Base-by-base conservation (phyloP, 768 basidiomycete species). In the Rhizopogon vesiculosus region DNA sequence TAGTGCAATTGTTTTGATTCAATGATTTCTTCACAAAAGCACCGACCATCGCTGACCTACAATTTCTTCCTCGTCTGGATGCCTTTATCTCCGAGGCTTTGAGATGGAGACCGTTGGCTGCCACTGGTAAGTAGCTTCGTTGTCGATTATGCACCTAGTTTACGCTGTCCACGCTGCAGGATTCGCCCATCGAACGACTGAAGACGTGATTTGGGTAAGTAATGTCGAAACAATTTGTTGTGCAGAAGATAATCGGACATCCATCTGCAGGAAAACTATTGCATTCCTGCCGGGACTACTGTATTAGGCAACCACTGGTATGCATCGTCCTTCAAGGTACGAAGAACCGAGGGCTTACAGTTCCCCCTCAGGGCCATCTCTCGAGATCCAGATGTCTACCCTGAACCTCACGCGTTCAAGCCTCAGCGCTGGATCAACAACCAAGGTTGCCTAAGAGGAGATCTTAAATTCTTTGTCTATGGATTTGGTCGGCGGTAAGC, bases 171-270 rank as follows among this genome's bases (percentile, higher is more conserved):
- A 33, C 15, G 15, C 44, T 29, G 3, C 12, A 63, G 84, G 84
- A 0, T 82, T 85, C 50, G 72, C 81, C 0, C 86, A 87, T 57
- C 77, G 77, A 46, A 78, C 84, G 0, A 86, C 79, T 1, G 78
- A 77, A 53, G 84, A 87, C 56, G 76, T 87, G 41, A 64, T 81
- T 25, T 87, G 81, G 79, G 82, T 81, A 51, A 7, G 42, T 41
- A 35, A 5, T 39, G 29, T 39, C 19, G n/a, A 7, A 7, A 6
- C 3, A 31, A 8, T 10, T 46, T 16, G 31, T 35, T 12, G 19
- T 55, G 15, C 45, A 2, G 25, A 39, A 10, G 25, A 3, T 5
- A 15, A 7, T 49, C 48, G 43, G 8, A 56, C 28, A 19, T 19
- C 22, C 5, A 22, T 8, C 7, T 7, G 13, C 55, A 78, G 45